A percentile compares a stretch with the other conserved stretches of the same genome.
phyloP scores from a whole-genome alignment of 768 basidiomycete species.

The Mycena capillaripes region DNA sequence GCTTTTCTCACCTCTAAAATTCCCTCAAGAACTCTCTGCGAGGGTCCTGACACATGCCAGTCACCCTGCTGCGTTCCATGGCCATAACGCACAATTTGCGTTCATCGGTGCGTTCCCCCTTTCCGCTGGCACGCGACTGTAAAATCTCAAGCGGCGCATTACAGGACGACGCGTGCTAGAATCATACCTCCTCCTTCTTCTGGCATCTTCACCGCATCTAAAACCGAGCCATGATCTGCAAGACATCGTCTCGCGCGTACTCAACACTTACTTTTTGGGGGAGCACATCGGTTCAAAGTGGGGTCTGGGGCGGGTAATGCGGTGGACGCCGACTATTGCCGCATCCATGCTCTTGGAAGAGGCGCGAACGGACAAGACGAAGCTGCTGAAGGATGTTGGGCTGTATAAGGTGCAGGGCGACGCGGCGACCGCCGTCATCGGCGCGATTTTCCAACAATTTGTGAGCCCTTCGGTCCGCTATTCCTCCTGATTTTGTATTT shows the following conservation, averaged over 20 bases:
- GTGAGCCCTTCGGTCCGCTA: slow-evolving; percentile 58
- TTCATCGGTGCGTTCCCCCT: slow-evolving; percentile 73
- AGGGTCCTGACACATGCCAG: slow-evolving; percentile 86
- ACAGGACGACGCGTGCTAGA: slow-evolving; percentile 84
- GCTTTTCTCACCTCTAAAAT: slow-evolving; percentile 75
- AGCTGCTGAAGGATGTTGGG: slow-evolving; percentile 68
- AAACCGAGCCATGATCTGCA: slow-evolving; percentile 68
- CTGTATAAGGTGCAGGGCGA: slow-evolving; percentile 86
- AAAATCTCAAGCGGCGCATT: background rate
- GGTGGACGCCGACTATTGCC: slow-evolving; percentile 77
- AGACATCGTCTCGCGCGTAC: slow-evolving; percentile 64
- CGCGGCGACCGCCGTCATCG: slow-evolving; percentile 81
- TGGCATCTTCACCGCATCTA: slow-evolving; percentile 67
- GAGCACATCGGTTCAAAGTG: slow-evolving; percentile 82
- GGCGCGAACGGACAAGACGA: slow-evolving; percentile 45
- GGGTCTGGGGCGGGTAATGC: slow-evolving; percentile 79
- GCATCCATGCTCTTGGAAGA: slow-evolving; percentile 48
- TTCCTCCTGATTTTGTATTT: background rate
- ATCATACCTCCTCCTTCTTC: slow-evolving; percentile 80
- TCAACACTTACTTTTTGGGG: slow-evolving; percentile 81
- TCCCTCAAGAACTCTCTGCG: slow-evolving; percentile 78
- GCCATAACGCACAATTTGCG: slow-evolving; percentile 79
- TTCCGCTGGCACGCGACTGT: background rate
- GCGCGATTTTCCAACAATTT: slow-evolving; percentile 85
- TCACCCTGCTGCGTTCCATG: slow-evolving; percentile 73